Percentiles rank a stretch among this genome's conserved stretches.
Evolutionary conservation across 768 basidiomycete species (phyloP).

Genomic region (Termitomyces sp.): DNA sequence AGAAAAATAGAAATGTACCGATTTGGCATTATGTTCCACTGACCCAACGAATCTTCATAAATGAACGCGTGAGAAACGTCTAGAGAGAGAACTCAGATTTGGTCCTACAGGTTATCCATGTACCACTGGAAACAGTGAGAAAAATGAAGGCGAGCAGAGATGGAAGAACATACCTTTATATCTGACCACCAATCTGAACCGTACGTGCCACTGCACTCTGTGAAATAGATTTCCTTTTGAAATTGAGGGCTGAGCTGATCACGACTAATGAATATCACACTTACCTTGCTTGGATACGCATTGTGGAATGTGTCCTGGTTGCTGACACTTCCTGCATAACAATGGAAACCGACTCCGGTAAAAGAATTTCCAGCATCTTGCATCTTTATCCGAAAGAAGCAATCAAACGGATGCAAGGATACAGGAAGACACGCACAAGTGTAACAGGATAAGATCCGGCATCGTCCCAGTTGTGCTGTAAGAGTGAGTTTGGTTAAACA

Average conservation of each 20-base stretch:
- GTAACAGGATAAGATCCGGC: constrained; percentile 61
- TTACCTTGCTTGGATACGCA: constrained; percentile 17
- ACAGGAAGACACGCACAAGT: constrained; percentile 23
- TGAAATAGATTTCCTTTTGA: constrained; percentile 42
- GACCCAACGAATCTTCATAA: constrained; percentile 21
- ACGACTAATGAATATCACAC: neutral
- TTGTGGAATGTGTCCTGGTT: constrained; percentile 17
- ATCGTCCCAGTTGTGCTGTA: constrained; percentile 66
- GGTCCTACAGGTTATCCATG: constrained; percentile 20
- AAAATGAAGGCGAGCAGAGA: neutral
- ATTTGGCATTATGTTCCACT: constrained; percentile 16
- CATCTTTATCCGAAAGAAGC: constrained; percentile 31
- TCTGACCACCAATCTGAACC: constrained; percentile 79
- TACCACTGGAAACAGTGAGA: constrained; percentile 16
- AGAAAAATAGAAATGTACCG: constrained; percentile 5
- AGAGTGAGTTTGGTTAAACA: constrained; percentile 1
- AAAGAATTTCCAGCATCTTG: constrained; percentile 52
- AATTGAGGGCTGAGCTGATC: neutral
- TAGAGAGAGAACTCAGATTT: neutral
- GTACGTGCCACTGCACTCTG: constrained; percentile 63
- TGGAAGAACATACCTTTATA: constrained; percentile 51
- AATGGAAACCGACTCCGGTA: constrained; percentile 69
- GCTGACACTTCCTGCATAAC: constrained; percentile 41
- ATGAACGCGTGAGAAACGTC: neutral
- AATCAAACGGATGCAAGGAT: neutral